Evolutionary conservation across 1,284 basidiomycete genomes (phyloP), one percentile per base, ranked within the genome.

Genomic region (Austropuccinia psidii): DNA sequence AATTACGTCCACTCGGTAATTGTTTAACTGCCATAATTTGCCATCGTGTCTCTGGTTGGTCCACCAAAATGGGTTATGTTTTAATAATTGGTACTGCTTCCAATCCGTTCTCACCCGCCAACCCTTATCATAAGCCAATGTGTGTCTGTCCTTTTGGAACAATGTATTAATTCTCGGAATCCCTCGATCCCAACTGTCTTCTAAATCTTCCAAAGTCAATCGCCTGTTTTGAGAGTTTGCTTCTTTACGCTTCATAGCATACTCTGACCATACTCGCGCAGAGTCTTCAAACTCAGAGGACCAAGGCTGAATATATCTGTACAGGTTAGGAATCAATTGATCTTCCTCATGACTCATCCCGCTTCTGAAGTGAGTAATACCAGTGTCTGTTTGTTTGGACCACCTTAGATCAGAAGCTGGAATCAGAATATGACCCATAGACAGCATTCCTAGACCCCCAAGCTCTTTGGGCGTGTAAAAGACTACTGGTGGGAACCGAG

Each of bases 221-320:
- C 96, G 88, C 74, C 95, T 89, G 82, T 98, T 98, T 81, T 97
- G 92, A 2, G 95, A 93, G 76, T 93, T 95, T 24, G 95, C 96
- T 81, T 99, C 96, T 82, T 98, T 98, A 77, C 96, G 85, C 86
- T 98, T 99, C 91, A 97, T 91, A 0, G 96, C 96, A 81, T 99
- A 98, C 82, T 99, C 96, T 2, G 91, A 92, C 96, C 96, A 99
- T 33, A 98, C 96, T 76, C 96, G 91, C 47, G 93, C 93, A 5
- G 93, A 96, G 81, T 99, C 96, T 76, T 96, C 82, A 84, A 99
- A 98, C 81, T 99, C 96, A 0, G 95, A 91, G 81, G 98, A 93
- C 96, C 96, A 98, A 33, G 95, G 95, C 80, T 97, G 92, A 27
- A 98, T 86, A 83, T 98, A 98, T 73, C 95, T 91, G 83, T 97